Base-by-base conservation (phyloP, 257 asterid species). In the Forsythia viridissima region DNA sequence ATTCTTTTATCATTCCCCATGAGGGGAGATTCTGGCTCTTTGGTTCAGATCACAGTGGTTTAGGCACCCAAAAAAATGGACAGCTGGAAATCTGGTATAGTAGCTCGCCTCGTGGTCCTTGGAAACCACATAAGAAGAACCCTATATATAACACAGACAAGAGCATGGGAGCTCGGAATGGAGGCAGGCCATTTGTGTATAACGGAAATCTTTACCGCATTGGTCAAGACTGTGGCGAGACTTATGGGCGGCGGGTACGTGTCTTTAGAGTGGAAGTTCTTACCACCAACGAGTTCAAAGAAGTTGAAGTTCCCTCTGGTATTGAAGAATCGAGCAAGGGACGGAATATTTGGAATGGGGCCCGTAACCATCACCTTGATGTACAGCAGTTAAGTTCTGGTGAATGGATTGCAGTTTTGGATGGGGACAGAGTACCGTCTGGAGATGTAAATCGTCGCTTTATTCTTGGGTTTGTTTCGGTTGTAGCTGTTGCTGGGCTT, bases 31-130 rank as follows among this genome's bases (percentile, higher is more conserved):
- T 90, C 88, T 96, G 94, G 96, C 94, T 96, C 67, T 91, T 96
- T 3, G 99, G 99, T 51, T 96, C 98, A 15, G 97, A 92, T 85
- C 97, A 93, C 83, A 96, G 91, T 73, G 88, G 91, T 67, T 84
- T 92, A 39, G 94, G 97, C 73, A 78, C 97, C 48, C 73, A 81
- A 43, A 94, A 85, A 76, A 96, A 96, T 12, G 98, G 99, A 72
- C 92, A 92, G 83, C 93, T 96, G 38, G 97, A 92, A 85, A 93
- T 96, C 39, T 91, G 97, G 97, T 90, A 92, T 59, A 89, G 99
- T 74, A 81, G 30, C 81, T 87, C 99, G 0, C 98, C 96, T 57
- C 86, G 88, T 30, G 99, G 99, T 79, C 98, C 96, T n/a, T 96
- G 96, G 94, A 91, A 74, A 82, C 92, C 96, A 52, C 99, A 96